These are phyloP conservation scores for Anacardium occidentale DNA, from an alignment of 345 rosid genomes.

Conservation along the genomic window DNA sequence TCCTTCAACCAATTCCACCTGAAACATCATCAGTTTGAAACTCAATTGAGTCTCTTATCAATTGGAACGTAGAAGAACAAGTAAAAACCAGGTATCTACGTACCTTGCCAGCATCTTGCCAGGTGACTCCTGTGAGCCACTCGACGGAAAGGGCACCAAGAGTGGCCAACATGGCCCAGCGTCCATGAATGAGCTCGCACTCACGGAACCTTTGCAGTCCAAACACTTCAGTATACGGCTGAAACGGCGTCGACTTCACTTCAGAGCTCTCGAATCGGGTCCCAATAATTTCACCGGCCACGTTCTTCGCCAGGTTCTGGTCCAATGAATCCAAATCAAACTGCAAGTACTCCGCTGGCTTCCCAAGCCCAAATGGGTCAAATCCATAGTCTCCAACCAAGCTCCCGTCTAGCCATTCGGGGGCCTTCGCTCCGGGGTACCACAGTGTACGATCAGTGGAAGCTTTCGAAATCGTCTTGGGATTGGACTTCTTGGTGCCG, in stretches of 20 bases:
- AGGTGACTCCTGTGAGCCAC: constrained; percentile 72
- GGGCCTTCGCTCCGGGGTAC: constrained; percentile 71
- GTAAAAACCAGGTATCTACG: background rate
- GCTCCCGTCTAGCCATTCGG: constrained; percentile 63
- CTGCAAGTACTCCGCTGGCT: constrained; percentile 74
- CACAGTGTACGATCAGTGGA: constrained; percentile 53
- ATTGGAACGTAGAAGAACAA: background rate
- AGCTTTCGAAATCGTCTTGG: constrained; percentile 37
- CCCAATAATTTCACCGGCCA: constrained; percentile 57
- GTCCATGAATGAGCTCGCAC: constrained; percentile 74
- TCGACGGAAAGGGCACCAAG: constrained; percentile 71
- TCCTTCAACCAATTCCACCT: constrained; percentile 92
- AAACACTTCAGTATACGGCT: constrained; percentile 72
- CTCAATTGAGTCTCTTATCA: background rate
- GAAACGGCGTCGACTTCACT: constrained; percentile 64
- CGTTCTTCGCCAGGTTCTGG: constrained; percentile 68
- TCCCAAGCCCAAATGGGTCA: constrained; percentile 73
- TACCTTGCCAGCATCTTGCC: constrained; percentile 89
- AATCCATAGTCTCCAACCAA: constrained; percentile 75
- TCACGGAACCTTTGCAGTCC: constrained; percentile 75
- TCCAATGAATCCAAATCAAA: constrained; percentile 68
- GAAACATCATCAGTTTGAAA: background rate
- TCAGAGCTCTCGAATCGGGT: constrained; percentile 47
- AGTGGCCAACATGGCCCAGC: constrained; percentile 87
- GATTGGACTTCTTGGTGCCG: constrained; percentile 37